Evolutionary conservation across 768 basidiomycete species (phyloP).

Genomic region (Tylopilus sp.): DNA sequence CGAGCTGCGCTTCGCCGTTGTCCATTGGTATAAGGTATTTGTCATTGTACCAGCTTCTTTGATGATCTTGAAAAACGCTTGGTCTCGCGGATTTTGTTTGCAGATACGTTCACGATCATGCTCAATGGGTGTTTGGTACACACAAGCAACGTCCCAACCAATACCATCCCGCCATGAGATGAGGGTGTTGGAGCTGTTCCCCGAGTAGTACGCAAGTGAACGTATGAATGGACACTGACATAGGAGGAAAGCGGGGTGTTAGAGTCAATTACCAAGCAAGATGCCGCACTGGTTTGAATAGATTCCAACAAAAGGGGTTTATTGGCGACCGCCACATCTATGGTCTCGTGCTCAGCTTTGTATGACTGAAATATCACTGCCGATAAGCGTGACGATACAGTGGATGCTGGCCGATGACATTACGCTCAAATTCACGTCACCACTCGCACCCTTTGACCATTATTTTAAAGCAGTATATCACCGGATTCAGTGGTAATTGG

Average conservation of each 20-base stretch:
- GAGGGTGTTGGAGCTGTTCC: no score
- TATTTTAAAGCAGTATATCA: no score
- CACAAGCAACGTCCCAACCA: no score
- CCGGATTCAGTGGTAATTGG: no score
- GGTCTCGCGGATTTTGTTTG: slow-evolving; percentile 42
- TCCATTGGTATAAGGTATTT: slow-evolving; percentile 34
- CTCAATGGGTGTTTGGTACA: neutral
- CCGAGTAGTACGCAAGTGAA: no score
- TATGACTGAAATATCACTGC: slow-evolving; percentile 8
- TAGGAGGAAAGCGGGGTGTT: neutral
- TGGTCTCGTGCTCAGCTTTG: slow-evolving; percentile 28
- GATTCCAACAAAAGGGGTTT: slow-evolving; percentile 20
- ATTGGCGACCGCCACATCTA: slow-evolving; percentile 8
- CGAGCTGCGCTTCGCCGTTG: slow-evolving; percentile 17
- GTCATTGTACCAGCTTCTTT: slow-evolving; percentile 26
- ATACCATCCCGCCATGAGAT: no score
- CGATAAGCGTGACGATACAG: neutral
- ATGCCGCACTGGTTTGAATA: slow-evolving; percentile 27
- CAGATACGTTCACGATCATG: neutral
- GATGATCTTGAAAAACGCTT: slow-evolving; percentile 61
- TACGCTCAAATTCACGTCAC: slow-evolving; percentile 41
- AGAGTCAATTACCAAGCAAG: neutral
- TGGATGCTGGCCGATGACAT: slow-evolving; percentile 43
- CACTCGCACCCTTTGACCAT: neutral
- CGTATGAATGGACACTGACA: no score